These are phyloP conservation scores for Thelonectria discophora DNA, from an alignment of 2,329 filamentous ascomycete genomes.

Conservation along the genomic window DNA sequence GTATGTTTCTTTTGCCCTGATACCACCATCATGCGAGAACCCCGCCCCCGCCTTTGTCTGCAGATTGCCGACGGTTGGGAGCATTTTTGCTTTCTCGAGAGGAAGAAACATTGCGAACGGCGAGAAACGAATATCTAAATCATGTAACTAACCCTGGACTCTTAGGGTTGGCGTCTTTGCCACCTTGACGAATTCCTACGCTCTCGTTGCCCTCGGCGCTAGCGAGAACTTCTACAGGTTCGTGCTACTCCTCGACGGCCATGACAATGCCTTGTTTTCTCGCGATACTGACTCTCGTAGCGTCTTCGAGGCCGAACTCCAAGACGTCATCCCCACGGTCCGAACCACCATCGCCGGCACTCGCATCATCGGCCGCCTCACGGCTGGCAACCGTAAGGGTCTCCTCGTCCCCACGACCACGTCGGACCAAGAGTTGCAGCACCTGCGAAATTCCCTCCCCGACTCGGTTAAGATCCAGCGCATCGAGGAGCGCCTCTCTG, in stretches of 20 bases:
- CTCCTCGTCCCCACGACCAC: conserved; percentile 95
- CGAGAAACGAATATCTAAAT: not conserved
- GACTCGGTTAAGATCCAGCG: conserved; percentile 93
- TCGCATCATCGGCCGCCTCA: conserved; percentile 93
- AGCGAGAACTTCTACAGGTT: conserved; percentile 99
- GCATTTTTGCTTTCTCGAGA: conserved; percentile 5
- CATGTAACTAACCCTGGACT: conserved; percentile 21
- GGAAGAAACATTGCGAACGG: not conserved
- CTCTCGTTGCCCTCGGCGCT: conserved; percentile 90
- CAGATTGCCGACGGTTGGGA: conserved; percentile 7
- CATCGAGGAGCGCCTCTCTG: conserved; percentile 96
- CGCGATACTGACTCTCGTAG: conserved; percentile 52
- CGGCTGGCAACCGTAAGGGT: conserved; percentile 95
- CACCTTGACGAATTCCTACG: conserved; percentile 96
- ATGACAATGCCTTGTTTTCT: not conserved
- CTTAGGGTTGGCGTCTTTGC: conserved; percentile 93
- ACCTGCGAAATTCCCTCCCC: conserved; percentile 93
- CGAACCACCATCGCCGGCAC: conserved; percentile 97
- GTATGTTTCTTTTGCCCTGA: conserved; percentile 59
- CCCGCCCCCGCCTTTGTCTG: conserved; percentile 35
- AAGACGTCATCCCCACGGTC: conserved; percentile 96
- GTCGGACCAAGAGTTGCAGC: conserved; percentile 97
- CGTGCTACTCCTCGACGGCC: conserved; percentile 10
- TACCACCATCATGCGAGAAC: conserved; percentile 10
- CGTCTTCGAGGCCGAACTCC: conserved; percentile 96